A percentile compares a stretch with the other conserved stretches of the same genome.
phyloP scores from a whole-genome alignment of 2,329 filamentous ascomycete genomes.

The Neonectria magnoliae region DNA sequence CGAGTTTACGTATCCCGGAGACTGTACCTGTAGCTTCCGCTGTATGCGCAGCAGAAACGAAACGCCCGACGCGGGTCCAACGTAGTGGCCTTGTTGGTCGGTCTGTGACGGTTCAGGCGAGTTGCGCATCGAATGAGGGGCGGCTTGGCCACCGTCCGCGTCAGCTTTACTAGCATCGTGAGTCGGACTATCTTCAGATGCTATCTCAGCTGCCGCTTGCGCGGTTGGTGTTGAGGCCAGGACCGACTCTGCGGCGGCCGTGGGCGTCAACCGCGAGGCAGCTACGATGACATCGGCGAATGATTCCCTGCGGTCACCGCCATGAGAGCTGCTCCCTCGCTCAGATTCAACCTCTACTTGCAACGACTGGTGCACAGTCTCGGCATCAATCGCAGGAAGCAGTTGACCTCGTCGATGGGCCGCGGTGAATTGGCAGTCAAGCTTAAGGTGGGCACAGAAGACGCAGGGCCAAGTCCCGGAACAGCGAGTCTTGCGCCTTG shows the following conservation, averaged over 20 bases:
- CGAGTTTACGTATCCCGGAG: conserved; percentile 51
- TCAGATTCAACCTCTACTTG: background rate
- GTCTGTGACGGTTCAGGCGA: conserved; percentile 28
- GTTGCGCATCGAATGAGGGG: conserved; percentile 31
- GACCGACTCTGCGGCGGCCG: background rate
- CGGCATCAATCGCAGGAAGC: conserved; percentile 35
- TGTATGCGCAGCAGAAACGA: conserved; percentile 30
- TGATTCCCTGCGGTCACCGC: background rate
- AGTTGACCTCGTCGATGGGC: conserved; percentile 34
- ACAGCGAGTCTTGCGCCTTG: conserved; percentile 40
- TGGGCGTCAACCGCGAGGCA: background rate
- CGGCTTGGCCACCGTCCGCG: background rate
- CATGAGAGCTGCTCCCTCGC: background rate
- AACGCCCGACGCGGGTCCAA: conserved; percentile 31
- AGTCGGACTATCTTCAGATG: background rate
- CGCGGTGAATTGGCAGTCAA: conserved; percentile 39
- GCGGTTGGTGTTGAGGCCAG: background rate
- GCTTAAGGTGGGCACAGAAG: conserved; percentile 34
- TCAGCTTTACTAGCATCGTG: conserved; percentile 4
- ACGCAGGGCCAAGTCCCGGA: conserved; percentile 38
- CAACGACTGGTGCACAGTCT: background rate
- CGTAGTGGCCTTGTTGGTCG: conserved; percentile 33
- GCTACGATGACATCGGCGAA: conserved; percentile 1
- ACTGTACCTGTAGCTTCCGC: conserved; percentile 32
- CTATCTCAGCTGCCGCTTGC: background rate